Percentiles rank a stretch among this genome's conserved stretches.
phyloP scores from a whole-genome alignment of 352 stramenopile genomes.

The Thalassiosira oceanica region DNA sequence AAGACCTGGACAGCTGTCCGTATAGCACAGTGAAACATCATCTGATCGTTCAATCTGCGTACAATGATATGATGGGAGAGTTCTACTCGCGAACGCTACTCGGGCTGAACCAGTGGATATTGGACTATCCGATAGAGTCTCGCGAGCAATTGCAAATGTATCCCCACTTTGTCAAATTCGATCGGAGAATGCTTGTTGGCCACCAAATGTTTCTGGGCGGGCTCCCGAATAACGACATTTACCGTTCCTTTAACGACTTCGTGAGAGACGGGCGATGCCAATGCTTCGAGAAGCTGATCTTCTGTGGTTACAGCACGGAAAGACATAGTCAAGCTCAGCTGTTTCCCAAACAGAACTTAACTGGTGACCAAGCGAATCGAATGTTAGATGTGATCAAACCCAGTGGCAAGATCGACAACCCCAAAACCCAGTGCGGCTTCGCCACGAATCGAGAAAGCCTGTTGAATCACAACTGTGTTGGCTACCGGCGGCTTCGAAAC shows the following conservation, averaged over 20 bases:
- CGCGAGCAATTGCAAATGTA: constrained; percentile 50
- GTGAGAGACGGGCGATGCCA: constrained; percentile 34
- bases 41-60: constrained; percentile 35
- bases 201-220: constrained; percentile 35
- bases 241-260: too few species aligned
- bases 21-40: too few species aligned
- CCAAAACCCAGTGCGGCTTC: too few species aligned
- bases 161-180: constrained; percentile 25
- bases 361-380: too few species aligned
- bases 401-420: too few species aligned
- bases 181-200: constrained; percentile 33
- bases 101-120: constrained; percentile 30
- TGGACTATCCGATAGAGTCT: constrained; percentile 19
- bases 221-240: not conserved
- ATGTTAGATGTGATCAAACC: too few species aligned
- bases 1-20: too few species aligned
- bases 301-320: constrained; percentile 47
- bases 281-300: constrained; percentile 51
- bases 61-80: constrained; percentile 53
- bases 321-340: too few species aligned
- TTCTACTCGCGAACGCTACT: constrained; percentile 45
- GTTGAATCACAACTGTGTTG: too few species aligned
- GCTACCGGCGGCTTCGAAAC: too few species aligned
- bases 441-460: too few species aligned
- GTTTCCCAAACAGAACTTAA: too few species aligned